Conservation (phyloP, 1,284 basidiomycete genomes). For the Ganoderma leucocontextum region DNA sequence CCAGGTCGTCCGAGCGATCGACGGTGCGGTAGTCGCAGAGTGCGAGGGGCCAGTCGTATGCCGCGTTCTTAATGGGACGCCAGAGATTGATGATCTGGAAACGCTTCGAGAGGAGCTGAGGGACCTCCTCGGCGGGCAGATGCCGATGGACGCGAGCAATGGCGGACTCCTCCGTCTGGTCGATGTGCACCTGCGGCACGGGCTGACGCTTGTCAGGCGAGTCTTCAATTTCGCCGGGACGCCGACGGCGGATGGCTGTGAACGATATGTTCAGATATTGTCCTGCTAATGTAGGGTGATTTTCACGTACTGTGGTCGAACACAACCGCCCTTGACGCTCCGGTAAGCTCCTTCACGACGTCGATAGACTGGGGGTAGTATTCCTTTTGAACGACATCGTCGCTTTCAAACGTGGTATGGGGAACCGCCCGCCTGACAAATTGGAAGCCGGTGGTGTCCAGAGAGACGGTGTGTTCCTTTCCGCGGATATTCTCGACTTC, state of each 20-base stretch:
- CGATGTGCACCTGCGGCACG: slow-evolving; percentile 57
- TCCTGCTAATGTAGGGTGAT: too few species aligned
- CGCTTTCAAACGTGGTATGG: slow-evolving; percentile 54
- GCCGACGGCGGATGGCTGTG: slow-evolving; percentile 55
- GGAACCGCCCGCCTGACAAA: slow-evolving; percentile 51
- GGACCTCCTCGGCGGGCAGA: slow-evolving; percentile 57
- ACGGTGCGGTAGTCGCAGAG: slow-evolving; percentile 69
- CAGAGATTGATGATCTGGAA: slow-evolving; percentile 81
- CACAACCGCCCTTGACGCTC: slow-evolving; percentile 63
- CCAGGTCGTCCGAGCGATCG: slow-evolving; percentile 54
- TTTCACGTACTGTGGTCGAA: slow-evolving; percentile 69
- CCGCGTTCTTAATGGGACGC: slow-evolving; percentile 65
- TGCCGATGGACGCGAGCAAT: slow-evolving; percentile 60
- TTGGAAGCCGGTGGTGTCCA: slow-evolving; percentile 68
- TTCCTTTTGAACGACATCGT: slow-evolving; percentile 56
- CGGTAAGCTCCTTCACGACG: slow-evolving; percentile 67
- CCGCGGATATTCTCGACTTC: slow-evolving; percentile 67
- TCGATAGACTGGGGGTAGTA: slow-evolving; percentile 70
- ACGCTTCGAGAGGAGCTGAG: slow-evolving; percentile 52
- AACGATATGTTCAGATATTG: neutral
- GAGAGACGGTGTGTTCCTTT: slow-evolving; percentile 53
- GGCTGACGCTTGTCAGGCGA: slow-evolving; percentile 57
- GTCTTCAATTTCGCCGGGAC: slow-evolving; percentile 49
- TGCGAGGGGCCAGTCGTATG: slow-evolving; percentile 67
- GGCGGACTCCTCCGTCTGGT: slow-evolving; percentile 59